These are phyloP conservation scores for Cladorrhinum samala DNA, from an alignment of 495 filamentous ascomycete species.

Conservation along the genomic window DNA sequence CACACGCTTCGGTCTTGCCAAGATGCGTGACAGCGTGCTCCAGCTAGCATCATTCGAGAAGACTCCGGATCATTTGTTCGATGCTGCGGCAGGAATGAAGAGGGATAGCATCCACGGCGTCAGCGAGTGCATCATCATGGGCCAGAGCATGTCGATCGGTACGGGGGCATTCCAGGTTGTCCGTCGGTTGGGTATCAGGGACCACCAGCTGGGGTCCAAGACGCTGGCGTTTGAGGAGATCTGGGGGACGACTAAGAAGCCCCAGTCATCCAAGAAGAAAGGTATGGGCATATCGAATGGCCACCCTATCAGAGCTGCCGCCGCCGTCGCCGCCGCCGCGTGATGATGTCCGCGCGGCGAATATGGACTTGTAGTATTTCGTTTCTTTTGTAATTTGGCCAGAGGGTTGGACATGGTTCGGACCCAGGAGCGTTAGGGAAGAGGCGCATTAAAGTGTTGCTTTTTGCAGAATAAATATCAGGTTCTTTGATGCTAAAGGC, in stretches of 20 bases:
- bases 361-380: too few species aligned
- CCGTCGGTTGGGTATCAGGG: constrained; percentile 60
- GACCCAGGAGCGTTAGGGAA: too few species aligned
- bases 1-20: constrained; percentile 89
- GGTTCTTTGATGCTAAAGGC: too few species aligned
- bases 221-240: constrained; percentile 72
- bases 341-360: too few species aligned
- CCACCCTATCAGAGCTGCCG: neutral
- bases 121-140: constrained; percentile 97
- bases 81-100: constrained; percentile 86
- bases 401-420: too few species aligned
- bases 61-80: constrained; percentile 95
- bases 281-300: neutral
- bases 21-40: constrained; percentile 92
- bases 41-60: constrained; percentile 98
- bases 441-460: too few species aligned
- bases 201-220: constrained; percentile 55
- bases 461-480: too few species aligned
- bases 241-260: constrained; percentile 52
- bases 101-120: constrained; percentile 86
- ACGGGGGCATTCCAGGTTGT: constrained; percentile 90
- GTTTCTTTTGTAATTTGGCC: too few species aligned
- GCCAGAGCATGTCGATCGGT: constrained; percentile 82
- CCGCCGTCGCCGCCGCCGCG: constrained; percentile 6
- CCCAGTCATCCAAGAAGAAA: constrained; percentile 32